Conservation (phyloP, 2,329 filamentous ascomycete species). For the Xylaria sp. region DNA sequence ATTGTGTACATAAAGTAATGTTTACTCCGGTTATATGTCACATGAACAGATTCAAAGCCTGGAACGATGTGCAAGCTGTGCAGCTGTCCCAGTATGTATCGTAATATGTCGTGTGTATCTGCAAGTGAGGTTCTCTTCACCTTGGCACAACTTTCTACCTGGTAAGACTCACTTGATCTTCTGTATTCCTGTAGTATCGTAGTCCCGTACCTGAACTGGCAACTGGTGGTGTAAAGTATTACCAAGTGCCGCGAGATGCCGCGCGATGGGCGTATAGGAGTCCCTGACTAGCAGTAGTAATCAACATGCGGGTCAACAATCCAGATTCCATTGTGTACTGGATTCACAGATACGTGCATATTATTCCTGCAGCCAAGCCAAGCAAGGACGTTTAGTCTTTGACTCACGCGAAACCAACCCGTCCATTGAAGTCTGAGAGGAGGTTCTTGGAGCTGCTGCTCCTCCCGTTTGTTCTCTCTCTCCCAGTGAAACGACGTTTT, state of each 20-base stretch:
- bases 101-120: not conserved
- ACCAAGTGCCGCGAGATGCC: not conserved
- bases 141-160: not conserved
- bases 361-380: not conserved
- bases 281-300: not conserved
- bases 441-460: not conserved
- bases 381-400: not conserved
- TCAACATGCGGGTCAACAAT: not conserved
- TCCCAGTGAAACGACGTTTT: no score
- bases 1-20: conserved; percentile 25
- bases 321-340: not conserved
- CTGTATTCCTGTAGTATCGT: no score
- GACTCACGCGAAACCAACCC: not conserved
- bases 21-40: conserved; percentile 23
- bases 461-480: no score
- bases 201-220: no score
- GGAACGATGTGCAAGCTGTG: not conserved
- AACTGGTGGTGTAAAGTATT: not conserved
- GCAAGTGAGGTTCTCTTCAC: not conserved
- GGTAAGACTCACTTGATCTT: no score
- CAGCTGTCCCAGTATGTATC: not conserved
- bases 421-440: not conserved
- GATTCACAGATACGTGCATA: not conserved
- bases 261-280: not conserved
- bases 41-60: conserved; percentile 4